Conservation (phyloP, 768 basidiomycete species). For the Russula sp. region DNA sequence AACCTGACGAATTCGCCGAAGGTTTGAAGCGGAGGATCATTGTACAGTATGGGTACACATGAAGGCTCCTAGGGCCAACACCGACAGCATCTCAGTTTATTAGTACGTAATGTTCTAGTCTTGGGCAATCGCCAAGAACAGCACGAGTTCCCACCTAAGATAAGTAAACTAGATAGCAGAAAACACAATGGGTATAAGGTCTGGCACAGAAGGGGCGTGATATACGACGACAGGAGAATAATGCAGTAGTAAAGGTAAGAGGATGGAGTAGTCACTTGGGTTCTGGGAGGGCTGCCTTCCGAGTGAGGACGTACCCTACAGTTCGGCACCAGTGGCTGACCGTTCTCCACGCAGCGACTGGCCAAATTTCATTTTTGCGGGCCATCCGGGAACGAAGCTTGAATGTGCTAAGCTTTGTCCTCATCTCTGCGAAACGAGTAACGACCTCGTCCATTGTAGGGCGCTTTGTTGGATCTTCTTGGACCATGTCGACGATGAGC, state of each 20-base stretch:
- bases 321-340: conserved; percentile 7
- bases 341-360: background rate
- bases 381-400: conserved; percentile 16
- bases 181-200: background rate
- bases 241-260: background rate
- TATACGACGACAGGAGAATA: background rate
- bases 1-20: too few relatives aligned
- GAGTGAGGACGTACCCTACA: background rate
- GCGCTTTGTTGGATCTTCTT: too few relatives aligned
- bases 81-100: too few relatives aligned
- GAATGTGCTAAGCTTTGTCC: background rate
- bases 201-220: background rate
- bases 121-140: too few relatives aligned
- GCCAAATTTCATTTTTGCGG: conserved; percentile 10
- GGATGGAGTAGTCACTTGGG: background rate
- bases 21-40: too few relatives aligned
- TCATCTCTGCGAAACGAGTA: background rate
- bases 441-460: conserved; percentile 15
- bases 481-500: conserved; percentile 14
- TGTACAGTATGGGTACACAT: too few relatives aligned
- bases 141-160: too few relatives aligned
- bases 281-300: conserved; percentile 13
- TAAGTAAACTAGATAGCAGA: background rate
- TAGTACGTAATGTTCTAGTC: too few relatives aligned
- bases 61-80: too few relatives aligned